phyloP scores from a whole-genome alignment of 768 basidiomycete species.

The Trametes meyenii region DNA sequence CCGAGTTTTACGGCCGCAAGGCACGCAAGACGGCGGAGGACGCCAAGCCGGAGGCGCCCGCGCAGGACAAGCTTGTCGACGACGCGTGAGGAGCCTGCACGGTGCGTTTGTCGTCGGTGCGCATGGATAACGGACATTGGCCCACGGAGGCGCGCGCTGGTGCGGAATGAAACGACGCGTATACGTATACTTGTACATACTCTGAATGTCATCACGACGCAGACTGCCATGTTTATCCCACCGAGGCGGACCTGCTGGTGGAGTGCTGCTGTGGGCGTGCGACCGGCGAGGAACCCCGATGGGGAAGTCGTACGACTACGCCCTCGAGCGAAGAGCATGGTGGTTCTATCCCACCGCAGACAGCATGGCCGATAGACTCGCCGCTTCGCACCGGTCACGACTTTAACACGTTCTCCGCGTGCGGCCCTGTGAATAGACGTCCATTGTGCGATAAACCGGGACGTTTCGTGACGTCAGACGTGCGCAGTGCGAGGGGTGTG shows the following conservation, averaged over 20 bases:
- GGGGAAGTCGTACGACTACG: background rate
- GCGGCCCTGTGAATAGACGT: background rate
- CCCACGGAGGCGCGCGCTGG: conserved; percentile 3
- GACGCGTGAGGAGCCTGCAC: conserved; percentile 27
- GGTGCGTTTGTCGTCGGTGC: background rate
- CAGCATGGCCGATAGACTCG: background rate
- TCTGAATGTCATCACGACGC: conserved; percentile 4
- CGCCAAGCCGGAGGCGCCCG: conserved; percentile 44
- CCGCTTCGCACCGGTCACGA: background rate
- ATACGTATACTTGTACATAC: conserved; percentile 19
- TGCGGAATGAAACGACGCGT: conserved; percentile 1
- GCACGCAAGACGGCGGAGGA: conserved; percentile 62
- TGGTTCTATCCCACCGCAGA: conserved; percentile 5
- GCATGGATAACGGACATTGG: conserved; percentile 1
- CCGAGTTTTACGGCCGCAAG: conserved; percentile 91
- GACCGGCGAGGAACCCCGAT: background rate
- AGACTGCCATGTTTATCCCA: background rate
- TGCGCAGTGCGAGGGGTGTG: background rate
- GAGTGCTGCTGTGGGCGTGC: background rate
- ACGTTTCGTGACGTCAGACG: conserved; percentile 8
- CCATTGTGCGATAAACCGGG: background rate
- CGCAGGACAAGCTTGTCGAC: conserved; percentile 68
- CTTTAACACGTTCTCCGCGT: conserved; percentile 3
- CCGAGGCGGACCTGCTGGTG: background rate
- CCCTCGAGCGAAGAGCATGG: conserved; percentile 7